Percentiles rank a stretch among this genome's conserved stretches.
Evolutionary conservation across 1,284 basidiomycete species (phyloP).

Genomic region (Leccinum huronense): DNA sequence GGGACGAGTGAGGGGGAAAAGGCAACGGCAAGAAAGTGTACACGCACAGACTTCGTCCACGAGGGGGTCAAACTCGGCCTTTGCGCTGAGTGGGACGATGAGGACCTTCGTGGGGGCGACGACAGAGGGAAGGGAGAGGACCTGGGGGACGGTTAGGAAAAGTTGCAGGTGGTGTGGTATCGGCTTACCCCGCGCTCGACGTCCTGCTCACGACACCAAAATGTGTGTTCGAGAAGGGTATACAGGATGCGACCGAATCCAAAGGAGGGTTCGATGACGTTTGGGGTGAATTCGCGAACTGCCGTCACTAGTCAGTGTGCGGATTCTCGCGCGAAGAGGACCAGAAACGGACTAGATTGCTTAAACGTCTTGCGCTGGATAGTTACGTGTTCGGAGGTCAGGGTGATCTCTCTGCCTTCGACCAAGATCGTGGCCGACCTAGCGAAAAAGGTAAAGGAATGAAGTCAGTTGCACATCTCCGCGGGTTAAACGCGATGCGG

Average conservation of each 20-base stretch:
- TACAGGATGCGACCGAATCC: conserved; percentile 97
- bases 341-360: conserved; percentile 68
- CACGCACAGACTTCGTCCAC: conserved; percentile 88
- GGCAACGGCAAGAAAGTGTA: not conserved
- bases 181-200: conserved; percentile 78
- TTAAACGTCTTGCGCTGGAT: conserved; percentile 89
- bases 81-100: conserved; percentile 93
- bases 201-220: conserved; percentile 93
- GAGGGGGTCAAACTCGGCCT: conserved; percentile 82
- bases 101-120: conserved; percentile 97
- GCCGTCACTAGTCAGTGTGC: conserved; percentile 17
- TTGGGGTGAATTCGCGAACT: conserved; percentile 93
- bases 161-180: not conserved
- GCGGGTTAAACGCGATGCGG: conserved; percentile 32
- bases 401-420: conserved; percentile 68
- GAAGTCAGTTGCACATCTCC: conserved; percentile 10
- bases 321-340: conserved; percentile 10
- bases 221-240: conserved; percentile 91
- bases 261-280: conserved; percentile 99
- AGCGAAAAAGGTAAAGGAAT: conserved; percentile 1
- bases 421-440: conserved; percentile 52
- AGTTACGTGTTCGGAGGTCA: conserved; percentile 76
- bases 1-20: conserved; percentile 11
- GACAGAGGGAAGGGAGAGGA: conserved; percentile 84
- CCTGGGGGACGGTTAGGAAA: conserved; percentile 42